Percentiles rank a stretch among this genome's conserved stretches.
These are phyloP conservation scores for Aegilops bicornis DNA, from an alignment of 176 grass and related monocot genomes.

Conservation along the genomic window DNA sequence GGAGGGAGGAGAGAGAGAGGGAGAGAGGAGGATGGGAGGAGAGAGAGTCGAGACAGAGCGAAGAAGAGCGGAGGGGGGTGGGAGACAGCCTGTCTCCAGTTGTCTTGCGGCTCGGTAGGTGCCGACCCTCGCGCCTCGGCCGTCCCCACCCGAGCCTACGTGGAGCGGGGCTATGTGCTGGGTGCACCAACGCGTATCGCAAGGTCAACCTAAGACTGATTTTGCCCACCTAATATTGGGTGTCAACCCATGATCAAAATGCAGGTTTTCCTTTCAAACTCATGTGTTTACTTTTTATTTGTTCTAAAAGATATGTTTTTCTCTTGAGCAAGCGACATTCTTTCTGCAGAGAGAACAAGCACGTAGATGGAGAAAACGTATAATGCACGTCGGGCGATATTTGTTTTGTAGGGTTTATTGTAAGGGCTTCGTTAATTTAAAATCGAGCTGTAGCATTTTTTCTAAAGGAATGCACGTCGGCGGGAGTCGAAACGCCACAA, in stretches of 20 bases:
- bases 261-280: too few relatives aligned
- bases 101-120: conserved; percentile 61
- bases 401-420: too few relatives aligned
- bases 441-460: too few relatives aligned
- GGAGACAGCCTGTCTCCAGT: conserved; percentile 94
- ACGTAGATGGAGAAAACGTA: not conserved
- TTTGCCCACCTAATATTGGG: not conserved
- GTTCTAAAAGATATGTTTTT: not conserved
- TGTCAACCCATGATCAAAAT: not conserved
- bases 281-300: too few relatives aligned
- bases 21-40: not conserved
- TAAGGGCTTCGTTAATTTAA: too few relatives aligned
- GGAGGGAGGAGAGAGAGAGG: conserved; percentile 1
- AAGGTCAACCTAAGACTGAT: not conserved
- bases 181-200: conserved; percentile 10
- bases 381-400: too few relatives aligned
- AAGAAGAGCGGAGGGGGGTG: conserved; percentile 52
- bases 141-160: conserved; percentile 51
- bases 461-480: not conserved
- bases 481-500: not conserved
- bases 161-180: conserved; percentile 33
- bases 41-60: conserved; percentile 15
- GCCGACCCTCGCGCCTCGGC: conserved; percentile 38
- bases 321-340: not conserved
- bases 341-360: not conserved